phyloP scores from a whole-genome alignment of 2,329 filamentous ascomycete genomes.

The Ceratocystis huliohia region DNA sequence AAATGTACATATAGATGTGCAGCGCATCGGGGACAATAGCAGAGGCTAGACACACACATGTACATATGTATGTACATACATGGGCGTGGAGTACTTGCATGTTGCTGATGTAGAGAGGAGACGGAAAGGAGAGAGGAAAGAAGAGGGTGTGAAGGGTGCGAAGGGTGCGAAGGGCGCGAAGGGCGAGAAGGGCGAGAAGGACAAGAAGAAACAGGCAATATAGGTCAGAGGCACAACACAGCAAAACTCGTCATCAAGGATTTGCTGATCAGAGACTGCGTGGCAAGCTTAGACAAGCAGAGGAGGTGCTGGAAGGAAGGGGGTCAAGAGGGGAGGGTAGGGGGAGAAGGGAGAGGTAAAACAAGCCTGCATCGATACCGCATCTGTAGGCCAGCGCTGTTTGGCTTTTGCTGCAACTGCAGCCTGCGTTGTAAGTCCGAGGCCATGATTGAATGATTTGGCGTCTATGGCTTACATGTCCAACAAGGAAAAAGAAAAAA shows the following conservation, averaged over 20 bases:
- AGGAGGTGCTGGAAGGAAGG: background rate
- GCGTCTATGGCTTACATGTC: background rate
- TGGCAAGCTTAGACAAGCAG: background rate
- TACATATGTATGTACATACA: background rate
- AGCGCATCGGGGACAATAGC: background rate
- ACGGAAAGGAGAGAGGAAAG: background rate
- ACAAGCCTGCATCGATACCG: background rate
- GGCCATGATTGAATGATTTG: background rate
- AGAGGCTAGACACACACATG: conserved; percentile 1
- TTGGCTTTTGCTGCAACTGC: background rate
- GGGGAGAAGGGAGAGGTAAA: background rate
- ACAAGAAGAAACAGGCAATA: background rate
- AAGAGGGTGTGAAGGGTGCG: background rate
- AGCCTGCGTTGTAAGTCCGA: background rate
- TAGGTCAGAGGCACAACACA: background rate
- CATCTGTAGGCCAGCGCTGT: background rate
- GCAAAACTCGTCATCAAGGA: background rate
- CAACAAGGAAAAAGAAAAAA: background rate
- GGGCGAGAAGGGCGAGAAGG: background rate
- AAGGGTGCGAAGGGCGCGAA: too few relatives aligned
- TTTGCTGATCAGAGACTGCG: conserved; percentile 1
- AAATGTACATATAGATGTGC: conserved; percentile 2
- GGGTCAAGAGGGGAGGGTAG: background rate
- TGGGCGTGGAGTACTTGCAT: conserved; percentile 1
- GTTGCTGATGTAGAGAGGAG: background rate